Conservation (phyloP, 2,329 filamentous ascomycete species). For the Sporothrix brunneoviolacea region DNA sequence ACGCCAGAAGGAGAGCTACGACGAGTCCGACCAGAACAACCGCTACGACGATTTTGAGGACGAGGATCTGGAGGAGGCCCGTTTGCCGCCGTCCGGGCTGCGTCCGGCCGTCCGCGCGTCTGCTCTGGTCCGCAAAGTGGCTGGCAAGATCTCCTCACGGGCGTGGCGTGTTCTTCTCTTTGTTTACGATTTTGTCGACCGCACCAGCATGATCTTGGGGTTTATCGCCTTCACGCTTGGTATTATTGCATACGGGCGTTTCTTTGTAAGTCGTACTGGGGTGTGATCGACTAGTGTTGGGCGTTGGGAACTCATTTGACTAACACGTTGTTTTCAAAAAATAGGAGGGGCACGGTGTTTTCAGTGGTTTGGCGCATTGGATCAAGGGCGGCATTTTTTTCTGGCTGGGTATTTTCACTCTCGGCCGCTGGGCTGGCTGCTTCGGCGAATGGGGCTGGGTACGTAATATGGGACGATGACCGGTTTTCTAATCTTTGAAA, state of each 20-base stretch:
- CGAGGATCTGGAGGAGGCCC: constrained; percentile 35
- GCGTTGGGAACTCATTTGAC: too few species aligned
- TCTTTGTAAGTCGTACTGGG: constrained; percentile 69
- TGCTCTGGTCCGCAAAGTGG: constrained; percentile 48
- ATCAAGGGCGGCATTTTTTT: constrained; percentile 95
- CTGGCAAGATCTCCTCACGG: constrained; percentile 47
- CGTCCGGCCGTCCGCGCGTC: constrained; percentile 41
- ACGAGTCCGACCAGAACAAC: constrained; percentile 42
- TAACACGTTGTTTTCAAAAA: neutral
- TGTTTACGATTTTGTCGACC: constrained; percentile 63
- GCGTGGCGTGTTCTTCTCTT: constrained; percentile 52
- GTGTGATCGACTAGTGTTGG: too few species aligned
- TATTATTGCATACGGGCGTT: constrained; percentile 68
- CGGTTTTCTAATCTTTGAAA: too few species aligned
- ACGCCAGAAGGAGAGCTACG: constrained; percentile 41
- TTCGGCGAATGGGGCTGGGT: constrained; percentile 87
- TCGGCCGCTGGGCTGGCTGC: constrained; percentile 84
- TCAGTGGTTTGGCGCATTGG: constrained; percentile 85
- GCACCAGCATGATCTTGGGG: constrained; percentile 69
- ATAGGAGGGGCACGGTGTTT: constrained; percentile 62
- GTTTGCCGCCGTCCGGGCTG: constrained; percentile 28
- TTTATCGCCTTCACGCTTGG: constrained; percentile 69
- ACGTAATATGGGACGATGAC: too few species aligned
- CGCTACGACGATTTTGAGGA: constrained; percentile 30
- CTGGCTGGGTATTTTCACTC: constrained; percentile 79